Conservation (phyloP, 306 rosid species). For the Inga laurina region DNA sequence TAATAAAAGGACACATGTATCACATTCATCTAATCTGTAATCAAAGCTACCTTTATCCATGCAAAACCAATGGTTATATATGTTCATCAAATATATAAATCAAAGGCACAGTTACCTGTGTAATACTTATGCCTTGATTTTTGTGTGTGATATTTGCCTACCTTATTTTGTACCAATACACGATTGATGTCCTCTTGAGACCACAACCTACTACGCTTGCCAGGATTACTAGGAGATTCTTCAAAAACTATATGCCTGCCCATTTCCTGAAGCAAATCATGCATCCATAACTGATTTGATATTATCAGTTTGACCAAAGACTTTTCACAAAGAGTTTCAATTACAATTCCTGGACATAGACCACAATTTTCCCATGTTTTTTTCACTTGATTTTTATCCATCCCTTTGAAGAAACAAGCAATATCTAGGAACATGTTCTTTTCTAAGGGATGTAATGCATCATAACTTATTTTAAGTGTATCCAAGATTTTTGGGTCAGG, state of each 20-base stretch:
- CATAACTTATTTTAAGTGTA: background rate
- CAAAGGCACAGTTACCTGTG: background rate
- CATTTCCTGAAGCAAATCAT: conserved; percentile 31
- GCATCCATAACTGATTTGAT: conserved; percentile 6
- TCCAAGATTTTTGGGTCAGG: background rate
- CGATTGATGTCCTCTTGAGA: conserved; percentile 19
- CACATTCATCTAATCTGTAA: no score
- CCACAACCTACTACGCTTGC: conserved; percentile 32
- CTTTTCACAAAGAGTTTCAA: conserved; percentile 31
- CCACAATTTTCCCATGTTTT: background rate
- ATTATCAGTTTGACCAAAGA: background rate
- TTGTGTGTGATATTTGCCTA: background rate
- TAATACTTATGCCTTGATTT: background rate
- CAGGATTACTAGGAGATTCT: background rate
- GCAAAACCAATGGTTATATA: background rate
- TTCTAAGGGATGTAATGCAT: background rate
- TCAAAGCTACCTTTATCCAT: background rate
- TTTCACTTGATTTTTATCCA: background rate
- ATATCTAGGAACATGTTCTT: background rate
- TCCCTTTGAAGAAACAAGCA: conserved; percentile 2
- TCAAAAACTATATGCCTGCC: conserved; percentile 14
- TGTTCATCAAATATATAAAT: background rate
- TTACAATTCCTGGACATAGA: background rate
- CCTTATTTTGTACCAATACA: conserved; percentile 15
- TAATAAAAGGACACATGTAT: no score